Evolutionary conservation across 1,139 yeast genomes (phyloP), one percentile per base, ranked within the genome.

Genomic region (Protomyces arabidopsidicola): DNA sequence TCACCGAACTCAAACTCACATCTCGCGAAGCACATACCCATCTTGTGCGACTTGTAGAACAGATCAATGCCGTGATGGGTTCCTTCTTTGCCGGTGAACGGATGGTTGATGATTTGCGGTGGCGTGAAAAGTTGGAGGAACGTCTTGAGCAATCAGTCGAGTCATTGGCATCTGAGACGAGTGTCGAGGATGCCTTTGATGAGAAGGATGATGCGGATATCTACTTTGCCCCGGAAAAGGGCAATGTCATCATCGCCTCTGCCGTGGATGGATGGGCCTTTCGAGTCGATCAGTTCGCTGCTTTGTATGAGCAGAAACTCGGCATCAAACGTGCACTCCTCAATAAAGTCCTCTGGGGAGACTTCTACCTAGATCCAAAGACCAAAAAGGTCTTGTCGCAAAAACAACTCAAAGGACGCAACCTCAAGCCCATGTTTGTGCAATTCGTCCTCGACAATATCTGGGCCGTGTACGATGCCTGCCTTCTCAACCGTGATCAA

Each of bases 221-320:
- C 50, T 95, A 95, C 72, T 95, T 95, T 69, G 82, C 90, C 10
- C 98, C 99, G 0, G 90, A 88, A 63, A 82, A 83, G 71, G 90
- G 91, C 73, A 95, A 95, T 72, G 98, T 95, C 5, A 85, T 95
- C 1, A 93, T 95, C 77, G 91, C 97, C 0, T 87, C 96, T 51
- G 98, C 98, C 0, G 79, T 88, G 27, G 98, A 93, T 75, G 98
- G 98, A 3, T 95, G 98, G 98, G 98, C 98, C 0, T 95, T 95
- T 75, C 88, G 90, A 60, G 79, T 95, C 48, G 84, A 88, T 65
- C 96, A 95, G 66, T 88, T 93, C 76, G 89, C 97, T 4, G 85
- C 88, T 65, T 84, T 95, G 50, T 90, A 90, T 72, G 95, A 87
- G 76, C 83, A 84, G 48, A 90, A 90, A 71, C 78, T 93, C 45